Evolutionary conservation across 2,329 filamentous ascomycete genomes (phyloP).

Genomic region (Amauroascus verrucosus): DNA sequence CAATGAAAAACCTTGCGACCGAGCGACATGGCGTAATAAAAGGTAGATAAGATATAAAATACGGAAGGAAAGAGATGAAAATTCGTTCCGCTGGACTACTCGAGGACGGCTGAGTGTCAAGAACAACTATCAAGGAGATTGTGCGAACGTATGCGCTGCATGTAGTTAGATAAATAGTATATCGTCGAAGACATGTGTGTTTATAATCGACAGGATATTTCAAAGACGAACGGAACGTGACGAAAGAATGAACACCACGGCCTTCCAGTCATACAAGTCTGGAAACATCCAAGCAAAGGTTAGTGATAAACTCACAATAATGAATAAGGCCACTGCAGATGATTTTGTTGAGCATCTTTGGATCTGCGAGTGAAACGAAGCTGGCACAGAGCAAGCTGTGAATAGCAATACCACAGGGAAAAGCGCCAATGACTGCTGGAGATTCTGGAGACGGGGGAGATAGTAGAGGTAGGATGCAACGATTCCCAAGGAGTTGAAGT

Average conservation of each 20-base stretch:
- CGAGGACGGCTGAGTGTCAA: background rate
- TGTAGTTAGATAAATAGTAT: conserved; percentile 5
- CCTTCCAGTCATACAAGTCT: background rate
- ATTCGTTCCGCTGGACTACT: background rate
- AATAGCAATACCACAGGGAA: background rate
- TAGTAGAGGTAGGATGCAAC: background rate
- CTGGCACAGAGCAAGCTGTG: conserved; percentile 13
- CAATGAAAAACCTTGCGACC: conserved; percentile 42
- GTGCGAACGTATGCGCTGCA: conserved; percentile 10
- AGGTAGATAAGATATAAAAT: background rate
- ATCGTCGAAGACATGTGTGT: background rate
- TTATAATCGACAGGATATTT: background rate
- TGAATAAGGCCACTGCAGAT: conserved; percentile 20
- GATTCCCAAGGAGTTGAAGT: background rate
- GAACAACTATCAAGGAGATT: conserved; percentile 4
- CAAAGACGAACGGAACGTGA: background rate
- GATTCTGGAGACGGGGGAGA: background rate
- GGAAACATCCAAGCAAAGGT: background rate
- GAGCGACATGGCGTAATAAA: conserved; percentile 27
- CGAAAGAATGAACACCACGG: background rate
- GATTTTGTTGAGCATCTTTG: conserved; percentile 28
- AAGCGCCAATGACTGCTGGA: background rate
- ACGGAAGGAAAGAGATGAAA: background rate
- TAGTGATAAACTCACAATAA: conserved; percentile 22
- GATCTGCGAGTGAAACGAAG: conserved; percentile 15